Percentiles rank a stretch among this genome's conserved stretches.
These are phyloP conservation scores for Atkinsonella texensis DNA, from an alignment of 2,329 filamentous ascomycete species.

Conservation along the genomic window DNA sequence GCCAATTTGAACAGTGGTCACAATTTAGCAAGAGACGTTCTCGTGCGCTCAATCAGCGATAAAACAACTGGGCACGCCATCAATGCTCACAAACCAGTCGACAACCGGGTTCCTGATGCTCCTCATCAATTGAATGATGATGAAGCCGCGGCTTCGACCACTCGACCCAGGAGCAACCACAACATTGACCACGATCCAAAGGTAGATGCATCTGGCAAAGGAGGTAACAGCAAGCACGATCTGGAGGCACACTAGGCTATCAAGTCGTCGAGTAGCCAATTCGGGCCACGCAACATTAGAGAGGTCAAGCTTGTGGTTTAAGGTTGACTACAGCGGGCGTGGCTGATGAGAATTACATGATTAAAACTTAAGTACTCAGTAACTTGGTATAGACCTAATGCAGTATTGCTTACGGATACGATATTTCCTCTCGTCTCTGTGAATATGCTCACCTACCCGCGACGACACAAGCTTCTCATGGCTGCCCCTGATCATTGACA, in stretches of 20 bases:
- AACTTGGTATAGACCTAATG: neutral
- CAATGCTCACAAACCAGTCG: slow-evolving; percentile 1
- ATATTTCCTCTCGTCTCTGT: no score
- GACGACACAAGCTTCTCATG: no score
- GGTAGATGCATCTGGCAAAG: neutral
- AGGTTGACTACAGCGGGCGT: no score
- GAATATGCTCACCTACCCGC: no score
- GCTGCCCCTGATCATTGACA: no score
- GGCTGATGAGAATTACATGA: neutral
- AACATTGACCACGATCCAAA: slow-evolving; percentile 1
- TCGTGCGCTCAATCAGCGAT: neutral
- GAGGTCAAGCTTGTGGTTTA: neutral
- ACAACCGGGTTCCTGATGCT: neutral
- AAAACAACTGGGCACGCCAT: slow-evolving; percentile 4
- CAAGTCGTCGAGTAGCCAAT: neutral
- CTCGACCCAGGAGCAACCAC: neutral
- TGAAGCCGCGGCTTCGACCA: neutral
- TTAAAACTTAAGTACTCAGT: no score
- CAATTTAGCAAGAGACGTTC: slow-evolving; percentile 3
- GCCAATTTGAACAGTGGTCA: neutral
- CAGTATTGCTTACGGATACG: neutral
- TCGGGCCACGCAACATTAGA: neutral
- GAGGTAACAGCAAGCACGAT: neutral
- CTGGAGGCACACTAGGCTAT: neutral
- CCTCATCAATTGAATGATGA: slow-evolving; percentile 7